Base-by-base conservation (phyloP, 148 eudicot species). In the Polygonum aviculare region DNA sequence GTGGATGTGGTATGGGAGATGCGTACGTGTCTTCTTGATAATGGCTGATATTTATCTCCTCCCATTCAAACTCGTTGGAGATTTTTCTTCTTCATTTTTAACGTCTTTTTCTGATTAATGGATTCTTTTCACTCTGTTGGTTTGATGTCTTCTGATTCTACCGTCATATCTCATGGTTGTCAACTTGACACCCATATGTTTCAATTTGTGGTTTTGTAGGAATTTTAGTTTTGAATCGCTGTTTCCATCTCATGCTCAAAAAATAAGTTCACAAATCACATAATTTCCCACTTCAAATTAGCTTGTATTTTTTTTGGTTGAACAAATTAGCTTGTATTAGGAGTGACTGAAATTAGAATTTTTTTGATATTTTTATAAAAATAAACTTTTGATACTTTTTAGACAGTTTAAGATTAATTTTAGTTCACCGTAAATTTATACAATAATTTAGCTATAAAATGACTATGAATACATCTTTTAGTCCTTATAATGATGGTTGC, bases 1-100 rank as follows among this genome's bases (percentile, higher is more conserved):
- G 41, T 77, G 84, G 84, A 79, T 82, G 84, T 82, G 84, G 84
- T 74, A 54, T 69, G 38, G 62, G 75, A 79, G 74, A 67, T 0
- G 67, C 48, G 72, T 79, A 82, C 84, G 84, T 82, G 84, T 76
- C 82, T 54, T 63, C 15, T 2, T 76, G 54, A 35, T 48, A 62
- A 51, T 75, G 75, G 73, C 59, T 71, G 54, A 51, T 35, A n/a
- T 15, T 62, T 55, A 15, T 50, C 62, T 39, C 72, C 72, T 26
- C 36, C 45, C 3, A 73, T 22, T 47, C 35, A 38, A 12, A 12
- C 65, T 79, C 49, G 60, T 14, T 72, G 38, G 51, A 57, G 51
- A 21, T 73, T 72, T 74, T 55, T 26, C 55, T 57, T 72, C 36
- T 14, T 65, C 41, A 26, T 69, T 40, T 15, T 55, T 77, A 35